Percentiles rank a stretch among this genome's conserved stretches.
These are phyloP conservation scores for Colletotrichum neosansevieriae DNA, from an alignment of 2,329 filamentous ascomycete species.

Conservation along the genomic window DNA sequence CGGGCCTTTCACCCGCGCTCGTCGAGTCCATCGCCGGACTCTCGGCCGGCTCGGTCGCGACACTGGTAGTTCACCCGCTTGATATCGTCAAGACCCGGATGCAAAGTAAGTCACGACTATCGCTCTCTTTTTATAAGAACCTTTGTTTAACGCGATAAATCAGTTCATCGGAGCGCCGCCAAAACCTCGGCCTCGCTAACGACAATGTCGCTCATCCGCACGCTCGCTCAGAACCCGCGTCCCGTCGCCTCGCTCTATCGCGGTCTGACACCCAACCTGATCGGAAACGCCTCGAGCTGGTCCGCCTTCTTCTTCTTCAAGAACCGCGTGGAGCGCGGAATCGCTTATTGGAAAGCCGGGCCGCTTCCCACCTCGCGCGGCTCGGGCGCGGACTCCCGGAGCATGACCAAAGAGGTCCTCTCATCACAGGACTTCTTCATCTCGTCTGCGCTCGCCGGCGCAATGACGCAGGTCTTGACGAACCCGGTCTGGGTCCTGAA, in stretches of 20 bases:
- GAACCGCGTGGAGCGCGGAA: slow-evolving; percentile 62
- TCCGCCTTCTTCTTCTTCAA: slow-evolving; percentile 90
- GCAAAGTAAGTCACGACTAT: slow-evolving; percentile 71
- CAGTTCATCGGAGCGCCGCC: slow-evolving; percentile 64
- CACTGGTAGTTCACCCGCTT: slow-evolving; percentile 88
- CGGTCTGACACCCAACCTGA: slow-evolving; percentile 87
- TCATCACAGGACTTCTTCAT: slow-evolving; percentile 82
- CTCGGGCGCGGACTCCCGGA: slow-evolving; percentile 40
- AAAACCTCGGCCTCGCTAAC: slow-evolving; percentile 56
- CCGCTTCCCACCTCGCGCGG: slow-evolving; percentile 22
- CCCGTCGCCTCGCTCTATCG: slow-evolving; percentile 83
- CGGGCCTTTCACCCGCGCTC: slow-evolving; percentile 78
- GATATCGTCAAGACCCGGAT: slow-evolving; percentile 97
- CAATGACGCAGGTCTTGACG: slow-evolving; percentile 83
- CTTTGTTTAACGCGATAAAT: not conserved
- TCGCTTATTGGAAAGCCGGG: slow-evolving; percentile 52
- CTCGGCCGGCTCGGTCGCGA: slow-evolving; percentile 87
- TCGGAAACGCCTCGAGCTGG: slow-evolving; percentile 93
- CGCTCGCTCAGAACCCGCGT: slow-evolving; percentile 62
- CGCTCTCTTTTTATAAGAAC: not conserved
- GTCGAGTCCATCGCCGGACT: slow-evolving; percentile 93
- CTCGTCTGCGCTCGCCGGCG: slow-evolving; percentile 77
- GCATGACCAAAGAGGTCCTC: slow-evolving; percentile 54
- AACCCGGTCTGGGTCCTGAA: slow-evolving; percentile 99
- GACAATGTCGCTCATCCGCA: slow-evolving; percentile 65